Conservation (phyloP, 2,329 filamentous ascomycete species). For the Aschersonia sp. region DNA sequence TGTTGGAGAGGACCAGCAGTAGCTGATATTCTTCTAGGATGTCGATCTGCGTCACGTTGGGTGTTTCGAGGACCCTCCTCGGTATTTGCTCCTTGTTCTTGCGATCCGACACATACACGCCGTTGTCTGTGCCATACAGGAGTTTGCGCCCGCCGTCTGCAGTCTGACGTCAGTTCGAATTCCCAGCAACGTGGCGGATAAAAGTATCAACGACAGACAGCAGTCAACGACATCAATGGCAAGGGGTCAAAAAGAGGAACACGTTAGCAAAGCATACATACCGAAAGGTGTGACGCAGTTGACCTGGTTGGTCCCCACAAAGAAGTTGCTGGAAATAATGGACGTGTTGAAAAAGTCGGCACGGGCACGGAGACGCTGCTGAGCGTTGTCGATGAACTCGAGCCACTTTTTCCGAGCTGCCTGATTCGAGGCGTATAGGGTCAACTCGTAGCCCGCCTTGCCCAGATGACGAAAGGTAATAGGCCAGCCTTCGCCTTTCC, state of each 20-base stretch:
- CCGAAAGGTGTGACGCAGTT: slow-evolving; percentile 90
- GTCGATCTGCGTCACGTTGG: slow-evolving; percentile 86
- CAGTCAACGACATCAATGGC: no score
- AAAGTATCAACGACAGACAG: no score
- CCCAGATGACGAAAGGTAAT: slow-evolving; percentile 95
- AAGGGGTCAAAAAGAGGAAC: not conserved
- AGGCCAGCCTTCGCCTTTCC: slow-evolving; percentile 65
- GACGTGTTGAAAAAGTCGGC: slow-evolving; percentile 81
- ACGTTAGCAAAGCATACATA: slow-evolving; percentile 24
- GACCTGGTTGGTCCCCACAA: slow-evolving; percentile 60
- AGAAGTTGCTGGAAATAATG: slow-evolving; percentile 44
- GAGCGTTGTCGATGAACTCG: slow-evolving; percentile 84
- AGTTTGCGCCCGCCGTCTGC: slow-evolving; percentile 87
- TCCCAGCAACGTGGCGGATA: not conserved
- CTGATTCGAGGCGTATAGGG: slow-evolving; percentile 74
- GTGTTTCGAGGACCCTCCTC: slow-evolving; percentile 70
- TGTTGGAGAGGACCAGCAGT: slow-evolving; percentile 81
- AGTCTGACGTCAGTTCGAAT: slow-evolving; percentile 4
- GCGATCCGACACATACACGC: slow-evolving; percentile 83
- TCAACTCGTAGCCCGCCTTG: slow-evolving; percentile 87
- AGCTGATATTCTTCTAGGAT: slow-evolving; percentile 92
- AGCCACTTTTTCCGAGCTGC: slow-evolving; percentile 92
- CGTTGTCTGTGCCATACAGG: slow-evolving; percentile 86
- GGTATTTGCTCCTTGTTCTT: slow-evolving; percentile 75
- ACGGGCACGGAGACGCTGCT: slow-evolving; percentile 72